A percentile compares a stretch with the other conserved stretches of the same genome.
These are phyloP conservation scores for Eimeria mitis DNA, from an alignment of 169 alveolate species.

Conservation along the genomic window DNA sequence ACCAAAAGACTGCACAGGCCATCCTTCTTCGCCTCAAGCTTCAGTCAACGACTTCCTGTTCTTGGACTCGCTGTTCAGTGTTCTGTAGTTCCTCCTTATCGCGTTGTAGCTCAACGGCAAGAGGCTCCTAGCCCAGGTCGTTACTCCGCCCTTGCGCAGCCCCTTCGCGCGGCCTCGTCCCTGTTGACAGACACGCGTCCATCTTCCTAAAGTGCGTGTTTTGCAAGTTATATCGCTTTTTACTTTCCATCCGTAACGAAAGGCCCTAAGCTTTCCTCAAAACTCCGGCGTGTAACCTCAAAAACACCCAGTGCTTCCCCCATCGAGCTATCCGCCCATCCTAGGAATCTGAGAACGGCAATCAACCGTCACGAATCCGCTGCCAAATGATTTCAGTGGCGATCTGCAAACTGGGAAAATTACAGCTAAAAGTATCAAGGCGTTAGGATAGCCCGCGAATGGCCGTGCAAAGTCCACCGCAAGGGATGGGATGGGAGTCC, in stretches of 20 bases:
- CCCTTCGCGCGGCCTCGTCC: not conserved
- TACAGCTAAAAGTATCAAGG: not conserved
- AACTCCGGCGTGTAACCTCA: not conserved
- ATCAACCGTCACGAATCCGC: not conserved
- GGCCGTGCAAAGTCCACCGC: not conserved
- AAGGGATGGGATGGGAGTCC: not conserved
- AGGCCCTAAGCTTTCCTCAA: no score
- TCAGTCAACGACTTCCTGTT: not conserved
- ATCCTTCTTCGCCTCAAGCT: not conserved
- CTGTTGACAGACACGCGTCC: not conserved
- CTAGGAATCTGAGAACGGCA: not conserved
- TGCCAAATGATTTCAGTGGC: not conserved
- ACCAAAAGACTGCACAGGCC: not conserved
- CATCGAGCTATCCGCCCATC: not conserved
- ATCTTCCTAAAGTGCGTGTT: not conserved
- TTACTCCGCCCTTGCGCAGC: not conserved
- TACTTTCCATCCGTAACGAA: not conserved
- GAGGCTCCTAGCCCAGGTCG: not conserved
- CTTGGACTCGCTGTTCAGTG: not conserved
- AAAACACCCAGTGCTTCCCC: not conserved
- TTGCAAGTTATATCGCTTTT: not conserved
- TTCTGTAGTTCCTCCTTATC: not conserved
- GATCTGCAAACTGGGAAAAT: not conserved
- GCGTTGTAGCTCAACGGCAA: not conserved
- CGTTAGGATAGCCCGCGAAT: not conserved